Evolutionary conservation across 1,139 yeast genomes (phyloP).

Genomic region (Saccharomycopsis crataegensis): DNA sequence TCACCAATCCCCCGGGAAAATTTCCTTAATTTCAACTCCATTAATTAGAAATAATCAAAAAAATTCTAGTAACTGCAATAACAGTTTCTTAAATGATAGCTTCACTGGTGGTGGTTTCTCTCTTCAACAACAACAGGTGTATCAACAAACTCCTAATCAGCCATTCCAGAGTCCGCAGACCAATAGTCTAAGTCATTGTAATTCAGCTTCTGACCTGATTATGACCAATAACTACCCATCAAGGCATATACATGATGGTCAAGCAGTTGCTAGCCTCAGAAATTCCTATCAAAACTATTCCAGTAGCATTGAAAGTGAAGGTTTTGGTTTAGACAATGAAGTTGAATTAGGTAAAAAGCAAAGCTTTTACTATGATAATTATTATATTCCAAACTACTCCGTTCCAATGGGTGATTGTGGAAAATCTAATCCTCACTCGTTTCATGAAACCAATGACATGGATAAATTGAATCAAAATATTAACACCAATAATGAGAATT

Average conservation of each 20-base stretch:
- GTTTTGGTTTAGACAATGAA: slow-evolving; percentile 7
- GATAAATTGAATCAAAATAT: too few species aligned
- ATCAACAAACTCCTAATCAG: too few species aligned
- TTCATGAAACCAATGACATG: too few species aligned
- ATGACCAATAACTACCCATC: slow-evolving; percentile 8
- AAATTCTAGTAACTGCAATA: too few species aligned
- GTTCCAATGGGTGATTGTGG: too few species aligned
- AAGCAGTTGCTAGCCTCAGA: not conserved
- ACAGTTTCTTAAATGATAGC: too few species aligned
- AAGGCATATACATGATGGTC: not conserved
- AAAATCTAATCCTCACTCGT: too few species aligned
- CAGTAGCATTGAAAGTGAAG: slow-evolving; percentile 16
- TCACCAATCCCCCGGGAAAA: not conserved
- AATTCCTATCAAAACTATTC: slow-evolving; percentile 12
- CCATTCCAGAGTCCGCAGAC: not conserved
- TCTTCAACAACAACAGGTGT: too few species aligned
- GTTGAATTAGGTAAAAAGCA: slow-evolving; percentile 4
- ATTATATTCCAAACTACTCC: not conserved
- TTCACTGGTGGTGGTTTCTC: too few species aligned
- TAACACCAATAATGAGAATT: too few species aligned
- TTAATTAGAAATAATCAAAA: not conserved
- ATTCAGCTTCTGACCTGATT: slow-evolving; percentile 12
- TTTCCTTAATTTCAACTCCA: not conserved
- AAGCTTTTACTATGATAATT: slow-evolving; percentile 3
- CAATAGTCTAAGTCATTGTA: not conserved